Percentiles rank a stretch among this genome's conserved stretches.
Conservation (phyloP, 176 grass and related monocot species). For the Oryza glumipatula region DNA sequence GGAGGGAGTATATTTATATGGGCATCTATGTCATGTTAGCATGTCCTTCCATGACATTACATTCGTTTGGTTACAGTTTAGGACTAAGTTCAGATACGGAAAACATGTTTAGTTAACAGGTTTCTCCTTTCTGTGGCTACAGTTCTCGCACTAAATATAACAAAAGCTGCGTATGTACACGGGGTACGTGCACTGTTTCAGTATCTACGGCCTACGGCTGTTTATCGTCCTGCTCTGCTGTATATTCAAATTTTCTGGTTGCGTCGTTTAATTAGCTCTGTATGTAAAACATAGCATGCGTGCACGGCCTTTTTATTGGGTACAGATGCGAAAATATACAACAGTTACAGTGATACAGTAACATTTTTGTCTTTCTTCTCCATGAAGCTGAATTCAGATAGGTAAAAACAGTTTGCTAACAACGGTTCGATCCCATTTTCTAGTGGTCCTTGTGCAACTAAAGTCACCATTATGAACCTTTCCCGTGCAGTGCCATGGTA, state of each 20-base stretch:
- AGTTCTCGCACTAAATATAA: background rate
- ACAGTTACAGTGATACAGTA: background rate
- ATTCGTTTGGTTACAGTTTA: background rate
- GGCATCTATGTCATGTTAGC: background rate
- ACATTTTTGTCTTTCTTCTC: background rate
- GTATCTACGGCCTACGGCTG: background rate
- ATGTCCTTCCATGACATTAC: background rate
- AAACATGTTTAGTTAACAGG: background rate
- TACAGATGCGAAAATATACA: background rate
- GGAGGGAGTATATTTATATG: too few species aligned
- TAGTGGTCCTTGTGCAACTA: slow-evolving; percentile 10
- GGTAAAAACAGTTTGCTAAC: slow-evolving; percentile 22
- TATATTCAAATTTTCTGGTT: background rate
- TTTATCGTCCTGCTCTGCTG: background rate
- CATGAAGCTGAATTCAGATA: background rate
- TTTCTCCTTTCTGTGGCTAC: background rate
- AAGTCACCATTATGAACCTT: background rate
- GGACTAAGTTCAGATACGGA: background rate
- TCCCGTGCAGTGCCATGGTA: background rate
- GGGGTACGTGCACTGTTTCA: background rate
- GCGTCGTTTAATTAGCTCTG: background rate
- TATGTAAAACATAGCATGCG: background rate
- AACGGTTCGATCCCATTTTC: background rate
- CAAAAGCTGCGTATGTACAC: background rate
- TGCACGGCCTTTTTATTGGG: background rate